phyloP scores from a whole-genome alignment of 768 basidiomycete genomes.

The Butyriboletus loyo region DNA sequence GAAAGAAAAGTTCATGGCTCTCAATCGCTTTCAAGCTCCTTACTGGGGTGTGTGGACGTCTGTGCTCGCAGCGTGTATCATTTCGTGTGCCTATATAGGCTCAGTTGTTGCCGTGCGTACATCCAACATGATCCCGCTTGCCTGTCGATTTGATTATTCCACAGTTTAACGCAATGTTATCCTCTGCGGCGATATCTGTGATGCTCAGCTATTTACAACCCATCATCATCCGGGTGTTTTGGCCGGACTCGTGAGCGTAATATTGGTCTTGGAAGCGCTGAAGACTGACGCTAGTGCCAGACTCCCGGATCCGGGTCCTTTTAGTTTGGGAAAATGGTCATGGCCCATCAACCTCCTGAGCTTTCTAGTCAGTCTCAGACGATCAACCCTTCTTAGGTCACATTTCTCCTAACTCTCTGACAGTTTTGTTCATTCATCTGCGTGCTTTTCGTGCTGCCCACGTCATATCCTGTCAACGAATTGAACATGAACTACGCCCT shows the following conservation, averaged over 20 bases:
- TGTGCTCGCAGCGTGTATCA: conserved; percentile 49
- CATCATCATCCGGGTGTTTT: conserved; percentile 56
- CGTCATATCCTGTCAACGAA: conserved; percentile 46
- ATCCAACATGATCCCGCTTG: neutral
- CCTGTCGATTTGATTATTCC: neutral
- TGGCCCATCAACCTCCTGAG: conserved; percentile 49
- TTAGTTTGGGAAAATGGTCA: conserved; percentile 50
- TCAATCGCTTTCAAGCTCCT: conserved; percentile 53
- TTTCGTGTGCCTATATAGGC: conserved; percentile 59
- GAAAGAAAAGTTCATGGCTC: conserved; percentile 45
- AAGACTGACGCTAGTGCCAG: conserved; percentile 24
- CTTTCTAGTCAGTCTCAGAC: conserved; percentile 41
- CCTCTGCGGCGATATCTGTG: conserved; percentile 54
- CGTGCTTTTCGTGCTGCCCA: conserved; percentile 54
- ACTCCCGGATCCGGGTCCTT: conserved; percentile 47
- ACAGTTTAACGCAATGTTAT: conserved; percentile 55
- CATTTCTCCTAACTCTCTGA: neutral
- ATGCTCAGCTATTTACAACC: conserved; percentile 59
- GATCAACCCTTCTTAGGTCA: neutral
- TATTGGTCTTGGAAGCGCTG: neutral
- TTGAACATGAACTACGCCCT: conserved; percentile 60
- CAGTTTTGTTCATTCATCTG: conserved; percentile 55
- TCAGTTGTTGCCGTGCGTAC: conserved; percentile 49
- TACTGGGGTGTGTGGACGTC: conserved; percentile 55
- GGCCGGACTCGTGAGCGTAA: conserved; percentile 45